Evolutionary conservation across 495 filamentous ascomycete species (phyloP).

Genomic region (Polyplosphaeria fusca): DNA sequence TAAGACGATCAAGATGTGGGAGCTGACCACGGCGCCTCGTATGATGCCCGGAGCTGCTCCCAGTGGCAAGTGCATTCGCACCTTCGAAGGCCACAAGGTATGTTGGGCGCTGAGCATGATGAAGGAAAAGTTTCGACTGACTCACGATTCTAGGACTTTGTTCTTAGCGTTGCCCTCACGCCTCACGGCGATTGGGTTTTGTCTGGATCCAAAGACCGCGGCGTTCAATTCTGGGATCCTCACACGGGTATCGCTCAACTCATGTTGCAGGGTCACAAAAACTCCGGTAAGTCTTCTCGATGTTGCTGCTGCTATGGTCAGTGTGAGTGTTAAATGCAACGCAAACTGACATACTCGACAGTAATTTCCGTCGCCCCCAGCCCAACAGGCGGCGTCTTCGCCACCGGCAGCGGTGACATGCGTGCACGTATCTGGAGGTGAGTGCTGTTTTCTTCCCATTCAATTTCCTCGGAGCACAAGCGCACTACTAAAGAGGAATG

Average conservation of each 20-base stretch:
- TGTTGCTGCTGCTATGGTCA: no score
- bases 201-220: slow-evolving; percentile 44
- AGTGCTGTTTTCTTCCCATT: slow-evolving; percentile 8
- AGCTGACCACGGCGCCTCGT: slow-evolving; percentile 35
- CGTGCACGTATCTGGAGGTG: slow-evolving; percentile 46
- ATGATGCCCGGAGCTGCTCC: slow-evolving; percentile 32
- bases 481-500: no score
- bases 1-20: slow-evolving; percentile 49
- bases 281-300: slow-evolving; percentile 37
- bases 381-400: slow-evolving; percentile 41
- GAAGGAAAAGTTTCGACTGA: slow-evolving; percentile 1
- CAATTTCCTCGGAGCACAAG: neutral
- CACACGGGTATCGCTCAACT: slow-evolving; percentile 43
- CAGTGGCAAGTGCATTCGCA: slow-evolving; percentile 42
- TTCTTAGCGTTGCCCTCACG: slow-evolving; percentile 44
- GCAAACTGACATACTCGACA: slow-evolving; percentile 4
- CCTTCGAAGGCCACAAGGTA: slow-evolving; percentile 46
- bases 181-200: slow-evolving; percentile 44
- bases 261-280: slow-evolving; percentile 47
- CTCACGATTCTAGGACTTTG: slow-evolving; percentile 38
- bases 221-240: slow-evolving; percentile 48
- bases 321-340: no score
- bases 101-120: neutral
- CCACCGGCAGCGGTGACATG: slow-evolving; percentile 46
- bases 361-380: slow-evolving; percentile 48